Evolutionary conservation across 441 rosid species (phyloP).

Genomic region (Pelargonium fulgidum): DNA sequence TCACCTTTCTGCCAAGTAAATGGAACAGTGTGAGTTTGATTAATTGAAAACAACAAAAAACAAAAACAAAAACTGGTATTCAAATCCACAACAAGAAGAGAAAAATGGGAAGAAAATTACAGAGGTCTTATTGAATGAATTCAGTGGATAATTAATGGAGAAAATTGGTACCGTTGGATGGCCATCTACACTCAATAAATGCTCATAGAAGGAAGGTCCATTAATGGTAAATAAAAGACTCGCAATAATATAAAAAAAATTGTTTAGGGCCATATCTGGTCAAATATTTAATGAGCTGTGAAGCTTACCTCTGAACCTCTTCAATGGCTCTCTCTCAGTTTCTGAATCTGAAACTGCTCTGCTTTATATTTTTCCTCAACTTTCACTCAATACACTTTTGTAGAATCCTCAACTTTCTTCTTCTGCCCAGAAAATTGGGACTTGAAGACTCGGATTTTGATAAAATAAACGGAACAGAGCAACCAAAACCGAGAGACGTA

Average conservation of each 20-base stretch:
- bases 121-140: not conserved
- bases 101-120: not conserved
- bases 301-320: constrained; percentile 21
- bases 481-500: not conserved
- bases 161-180: constrained; percentile 32
- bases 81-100: not conserved
- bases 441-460: not conserved
- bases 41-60: too few species aligned
- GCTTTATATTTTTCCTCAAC: constrained; percentile 2
- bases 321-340: constrained; percentile 12
- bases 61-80: not conserved
- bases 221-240: constrained; percentile 16
- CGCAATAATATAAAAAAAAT: not conserved
- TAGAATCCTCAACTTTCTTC: not conserved
- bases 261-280: not conserved
- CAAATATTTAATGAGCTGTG: not conserved
- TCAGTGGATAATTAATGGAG: constrained; percentile 10
- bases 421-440: not conserved
- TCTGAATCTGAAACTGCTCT: not conserved
- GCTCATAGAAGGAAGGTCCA: constrained; percentile 28
- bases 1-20: constrained; percentile 4
- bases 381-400: not conserved
- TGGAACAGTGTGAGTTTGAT: not conserved
- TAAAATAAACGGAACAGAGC: not conserved
- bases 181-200: constrained; percentile 40